Conservation (phyloP, 208 protist species). For the Polymyxa betae region DNA sequence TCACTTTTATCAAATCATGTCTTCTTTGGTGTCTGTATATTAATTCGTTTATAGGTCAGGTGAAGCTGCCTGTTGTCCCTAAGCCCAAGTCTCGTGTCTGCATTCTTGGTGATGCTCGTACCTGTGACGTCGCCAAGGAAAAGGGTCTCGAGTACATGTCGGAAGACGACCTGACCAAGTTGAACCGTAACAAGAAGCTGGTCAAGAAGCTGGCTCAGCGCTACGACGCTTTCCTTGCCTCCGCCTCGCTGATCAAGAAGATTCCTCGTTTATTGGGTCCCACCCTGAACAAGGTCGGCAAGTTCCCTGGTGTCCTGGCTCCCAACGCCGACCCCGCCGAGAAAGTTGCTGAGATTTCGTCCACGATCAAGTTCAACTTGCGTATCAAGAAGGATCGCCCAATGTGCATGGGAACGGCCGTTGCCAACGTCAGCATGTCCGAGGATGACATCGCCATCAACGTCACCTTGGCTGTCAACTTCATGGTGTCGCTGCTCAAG, state of each 20-base stretch:
- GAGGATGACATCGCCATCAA: constrained; percentile 90
- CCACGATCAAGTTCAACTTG: constrained; percentile 68
- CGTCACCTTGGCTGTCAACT: constrained; percentile 95
- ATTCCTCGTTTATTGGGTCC: constrained; percentile 92
- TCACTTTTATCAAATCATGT: too few relatives aligned
- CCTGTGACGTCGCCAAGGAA: constrained; percentile 89
- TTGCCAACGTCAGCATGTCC: constrained; percentile 94
- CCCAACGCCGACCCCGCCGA: constrained; percentile 87
- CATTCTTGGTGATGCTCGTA: constrained; percentile 91
- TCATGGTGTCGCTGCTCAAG: constrained; percentile 98
- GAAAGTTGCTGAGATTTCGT: constrained; percentile 96
- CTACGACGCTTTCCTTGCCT: constrained; percentile 97
- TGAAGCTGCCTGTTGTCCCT: constrained; percentile 89
- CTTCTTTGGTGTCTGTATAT: too few relatives aligned
- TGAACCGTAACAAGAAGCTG: constrained; percentile 99
- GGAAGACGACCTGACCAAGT: constrained; percentile 96
- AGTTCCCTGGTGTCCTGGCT: constrained; percentile 95
- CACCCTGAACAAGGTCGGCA: constrained; percentile 98
- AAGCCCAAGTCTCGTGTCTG: constrained; percentile 82
- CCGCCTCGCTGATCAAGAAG: constrained; percentile 94
- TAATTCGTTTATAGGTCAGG: constrained; percentile 65
- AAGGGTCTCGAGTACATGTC: constrained; percentile 85
- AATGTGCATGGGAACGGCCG: constrained; percentile 92
- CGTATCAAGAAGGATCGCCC: constrained; percentile 72
- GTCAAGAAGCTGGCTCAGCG: constrained; percentile 90